Percentiles rank a stretch among this genome's conserved stretches.
Evolutionary conservation across 2,329 filamentous ascomycete species (phyloP).

Genomic region (Berkeleyomyces basicola): DNA sequence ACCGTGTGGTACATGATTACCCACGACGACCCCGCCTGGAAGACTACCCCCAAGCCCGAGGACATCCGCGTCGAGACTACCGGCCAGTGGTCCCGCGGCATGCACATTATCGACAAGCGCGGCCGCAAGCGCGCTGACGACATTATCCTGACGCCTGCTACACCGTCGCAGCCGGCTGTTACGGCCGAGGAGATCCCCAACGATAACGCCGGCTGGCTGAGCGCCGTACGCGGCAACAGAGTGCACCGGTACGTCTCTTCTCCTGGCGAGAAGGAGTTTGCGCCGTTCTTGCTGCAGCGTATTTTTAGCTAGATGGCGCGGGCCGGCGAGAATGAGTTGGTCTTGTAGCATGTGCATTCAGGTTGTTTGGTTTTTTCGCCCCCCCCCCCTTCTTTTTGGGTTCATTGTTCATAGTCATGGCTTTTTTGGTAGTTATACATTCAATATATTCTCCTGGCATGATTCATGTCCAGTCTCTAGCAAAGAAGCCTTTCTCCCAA

Average conservation of each 20-base stretch:
- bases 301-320: constrained; percentile 37
- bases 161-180: constrained; percentile 25
- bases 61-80: constrained; percentile 80
- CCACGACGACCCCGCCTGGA: constrained; percentile 40
- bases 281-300: constrained; percentile 44
- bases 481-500: no score
- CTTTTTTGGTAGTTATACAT: constrained; percentile 1
- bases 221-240: constrained; percentile 56
- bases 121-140: constrained; percentile 35
- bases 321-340: background rate
- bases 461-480: no score
- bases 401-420: background rate
- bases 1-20: constrained; percentile 66
- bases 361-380: background rate
- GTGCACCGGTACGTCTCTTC: constrained; percentile 56
- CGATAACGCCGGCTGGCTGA: constrained; percentile 65
- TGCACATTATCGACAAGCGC: constrained; percentile 71
- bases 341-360: background rate
- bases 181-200: constrained; percentile 39
- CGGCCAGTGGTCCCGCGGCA: constrained; percentile 89
- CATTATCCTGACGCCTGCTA: constrained; percentile 24
- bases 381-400: no score
- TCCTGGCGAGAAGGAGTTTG: constrained; percentile 53
- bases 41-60: constrained; percentile 40
- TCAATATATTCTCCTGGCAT: background rate